Base-by-base conservation (phyloP, 257 asterid genomes). In the Penstemon newberryi region DNA sequence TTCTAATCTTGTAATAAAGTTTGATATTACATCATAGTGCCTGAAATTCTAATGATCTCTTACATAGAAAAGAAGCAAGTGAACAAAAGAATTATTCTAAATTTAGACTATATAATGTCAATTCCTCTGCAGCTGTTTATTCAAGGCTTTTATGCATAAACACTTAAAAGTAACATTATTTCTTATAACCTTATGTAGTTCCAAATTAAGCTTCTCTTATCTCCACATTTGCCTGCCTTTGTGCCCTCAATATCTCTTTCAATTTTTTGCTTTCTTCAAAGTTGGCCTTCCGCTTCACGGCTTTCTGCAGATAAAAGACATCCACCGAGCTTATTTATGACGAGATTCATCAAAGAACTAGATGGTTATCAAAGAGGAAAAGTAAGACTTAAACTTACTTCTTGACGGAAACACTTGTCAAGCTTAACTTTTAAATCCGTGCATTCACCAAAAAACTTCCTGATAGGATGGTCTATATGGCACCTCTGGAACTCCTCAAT, bases 221-320 rank as follows among this genome's bases (percentile, higher is more conserved):
- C 59, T 79, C 46, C 4, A 67, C 66, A 36, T 10, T 56, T 60
- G 68, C 82, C 70, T 43, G 63, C 72, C 82, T 81, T 41, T 67
- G 41, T 60, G 67, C 69, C 55, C 74, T 74, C 63, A 81, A 51
- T 50, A 76, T 63, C 80, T 77, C 85, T 54, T 70, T 81, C 72
- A 74, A 19, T 38, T 79, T 83, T 70, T 89, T 89, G 81, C 96
- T 91, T 84, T 85, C 84, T 66, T 91, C 98, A 61, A 91, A 89
- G 71, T 91, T 91, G 40, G 91, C 92, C 80, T 87, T 87, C 65
- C 96, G 77, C 77, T 84, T 91, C 83, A 85, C 40, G 25, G 89
- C 90, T 91, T 91, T 91, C 98, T 91, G 94, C 60, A 45, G 11
- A 18, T 70, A 6, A 39, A 55, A 15, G 19, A 18, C n/a, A 25